Conservation (phyloP, 2,329 filamentous ascomycete genomes). For the Penicillium sp. region DNA sequence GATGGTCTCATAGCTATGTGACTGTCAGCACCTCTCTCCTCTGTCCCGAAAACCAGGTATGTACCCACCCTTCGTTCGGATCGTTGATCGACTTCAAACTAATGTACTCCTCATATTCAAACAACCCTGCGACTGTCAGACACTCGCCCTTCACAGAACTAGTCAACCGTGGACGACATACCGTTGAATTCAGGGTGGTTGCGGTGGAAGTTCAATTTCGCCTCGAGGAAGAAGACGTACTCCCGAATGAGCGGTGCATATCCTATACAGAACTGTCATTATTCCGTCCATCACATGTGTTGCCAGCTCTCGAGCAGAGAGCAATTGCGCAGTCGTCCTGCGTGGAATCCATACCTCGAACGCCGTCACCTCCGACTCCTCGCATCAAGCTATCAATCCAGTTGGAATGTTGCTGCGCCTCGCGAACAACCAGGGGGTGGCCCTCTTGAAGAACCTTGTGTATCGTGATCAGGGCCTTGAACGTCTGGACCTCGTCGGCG, state of each 20-base stretch:
- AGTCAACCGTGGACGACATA: conserved; percentile 26
- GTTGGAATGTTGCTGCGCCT: conserved; percentile 80
- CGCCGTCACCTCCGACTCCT: conserved; percentile 76
- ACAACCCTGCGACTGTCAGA: conserved; percentile 58
- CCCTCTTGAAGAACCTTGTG: conserved; percentile 98
- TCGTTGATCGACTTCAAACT: conserved; percentile 98
- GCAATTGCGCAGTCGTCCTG: neutral
- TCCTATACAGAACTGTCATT: conserved; percentile 42
- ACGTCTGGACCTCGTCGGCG: conserved; percentile 97
- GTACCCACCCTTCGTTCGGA: conserved; percentile 81
- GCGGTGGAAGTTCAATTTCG: conserved; percentile 94
- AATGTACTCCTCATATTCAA: conserved; percentile 99
- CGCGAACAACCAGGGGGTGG: conserved; percentile 79
- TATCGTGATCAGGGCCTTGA: conserved; percentile 95
- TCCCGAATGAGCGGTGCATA: conserved; percentile 92
- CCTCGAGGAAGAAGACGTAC: conserved; percentile 92
- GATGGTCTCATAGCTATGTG: conserved; percentile 75
- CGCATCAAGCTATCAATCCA: conserved; percentile 93
- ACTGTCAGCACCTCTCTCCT: conserved; percentile 21
- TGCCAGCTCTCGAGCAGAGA: neutral
- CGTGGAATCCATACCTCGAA: conserved; percentile 59
- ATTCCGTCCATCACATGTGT: conserved; percentile 2
- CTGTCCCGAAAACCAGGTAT: neutral
- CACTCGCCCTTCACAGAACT: neutral
- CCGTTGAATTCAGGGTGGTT: conserved; percentile 98